Conservation (phyloP, 371 early-diverging fungal genomes). For the Mucor racemosus region DNA sequence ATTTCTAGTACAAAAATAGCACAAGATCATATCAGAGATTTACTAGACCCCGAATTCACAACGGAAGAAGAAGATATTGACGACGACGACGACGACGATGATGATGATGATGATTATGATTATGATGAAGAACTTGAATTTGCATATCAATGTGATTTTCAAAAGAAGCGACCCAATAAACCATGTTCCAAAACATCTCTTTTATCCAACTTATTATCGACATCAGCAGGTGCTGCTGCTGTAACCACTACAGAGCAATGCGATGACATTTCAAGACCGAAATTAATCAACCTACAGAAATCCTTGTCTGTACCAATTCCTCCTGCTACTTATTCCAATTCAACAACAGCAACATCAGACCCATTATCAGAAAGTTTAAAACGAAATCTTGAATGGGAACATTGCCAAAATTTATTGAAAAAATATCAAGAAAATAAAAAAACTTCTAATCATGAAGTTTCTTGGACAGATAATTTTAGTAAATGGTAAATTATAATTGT, state of each 20-base stretch:
- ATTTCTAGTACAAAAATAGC: background rate
- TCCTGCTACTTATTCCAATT: background rate
- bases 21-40: background rate
- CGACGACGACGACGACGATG: background rate
- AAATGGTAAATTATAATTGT: constrained; percentile 1
- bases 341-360: background rate
- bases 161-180: constrained; percentile 8
- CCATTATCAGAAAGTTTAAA: constrained; percentile 11
- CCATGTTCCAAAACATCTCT: background rate
- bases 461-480: constrained; percentile 3
- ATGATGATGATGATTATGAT: constrained; percentile 4
- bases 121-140: constrained; percentile 8
- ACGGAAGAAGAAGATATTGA: background rate
- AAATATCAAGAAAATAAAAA: background rate
- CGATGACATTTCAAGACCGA: background rate
- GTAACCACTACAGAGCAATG: background rate
- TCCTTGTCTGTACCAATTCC: background rate
- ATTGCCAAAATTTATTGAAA: background rate
- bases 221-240: no score
- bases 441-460: background rate
- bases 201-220: background rate
- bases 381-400: constrained; percentile 9
- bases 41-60: background rate
- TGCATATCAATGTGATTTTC: constrained; percentile 11
- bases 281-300: background rate